phyloP scores from a whole-genome alignment of 1,139 yeast species.

The Lizanozyma gosingica region DNA sequence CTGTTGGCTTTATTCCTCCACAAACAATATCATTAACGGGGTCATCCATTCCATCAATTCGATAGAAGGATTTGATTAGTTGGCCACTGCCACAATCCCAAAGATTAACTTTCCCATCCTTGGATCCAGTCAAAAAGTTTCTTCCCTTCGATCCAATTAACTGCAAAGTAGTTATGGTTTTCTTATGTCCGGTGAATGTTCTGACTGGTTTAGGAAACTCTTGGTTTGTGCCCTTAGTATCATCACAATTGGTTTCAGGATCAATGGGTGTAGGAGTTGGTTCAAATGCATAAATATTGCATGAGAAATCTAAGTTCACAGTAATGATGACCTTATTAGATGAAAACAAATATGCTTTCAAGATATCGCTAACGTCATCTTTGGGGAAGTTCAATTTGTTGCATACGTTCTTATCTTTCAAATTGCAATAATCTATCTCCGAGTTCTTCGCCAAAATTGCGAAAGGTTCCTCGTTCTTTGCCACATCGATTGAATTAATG shows the following conservation, averaged over 20 bases:
- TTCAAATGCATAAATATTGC: neutral
- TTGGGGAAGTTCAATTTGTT: constrained; percentile 1
- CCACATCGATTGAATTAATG: constrained; percentile 1
- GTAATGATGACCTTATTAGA: constrained; percentile 21
- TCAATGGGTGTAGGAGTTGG: neutral
- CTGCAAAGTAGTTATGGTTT: constrained; percentile 12
- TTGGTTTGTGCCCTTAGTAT: constrained; percentile 18
- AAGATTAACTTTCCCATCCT: constrained; percentile 15
- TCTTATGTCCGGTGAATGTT: constrained; percentile 9
- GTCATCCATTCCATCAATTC: constrained; percentile 14
- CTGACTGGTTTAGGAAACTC: constrained; percentile 11
- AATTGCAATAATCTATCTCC: constrained; percentile 8
- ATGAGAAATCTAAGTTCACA: constrained; percentile 14
- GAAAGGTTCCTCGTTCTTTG: constrained; percentile 3
- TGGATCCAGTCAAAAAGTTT: constrained; percentile 17
- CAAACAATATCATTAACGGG: constrained; percentile 11
- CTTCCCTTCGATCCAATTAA: constrained; percentile 19
- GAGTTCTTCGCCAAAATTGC: constrained; percentile 14
- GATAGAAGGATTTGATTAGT: constrained; percentile 12
- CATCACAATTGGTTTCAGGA: constrained; percentile 2
- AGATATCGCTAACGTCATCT: constrained; percentile 12
- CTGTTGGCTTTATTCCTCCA: constrained; percentile 1
- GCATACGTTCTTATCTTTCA: constrained; percentile 4
- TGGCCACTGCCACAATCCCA: constrained; percentile 22
- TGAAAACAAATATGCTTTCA: constrained; percentile 17